phyloP scores from a whole-genome alignment of 2,329 filamentous ascomycete genomes.

The Penicillium janthinellum region DNA sequence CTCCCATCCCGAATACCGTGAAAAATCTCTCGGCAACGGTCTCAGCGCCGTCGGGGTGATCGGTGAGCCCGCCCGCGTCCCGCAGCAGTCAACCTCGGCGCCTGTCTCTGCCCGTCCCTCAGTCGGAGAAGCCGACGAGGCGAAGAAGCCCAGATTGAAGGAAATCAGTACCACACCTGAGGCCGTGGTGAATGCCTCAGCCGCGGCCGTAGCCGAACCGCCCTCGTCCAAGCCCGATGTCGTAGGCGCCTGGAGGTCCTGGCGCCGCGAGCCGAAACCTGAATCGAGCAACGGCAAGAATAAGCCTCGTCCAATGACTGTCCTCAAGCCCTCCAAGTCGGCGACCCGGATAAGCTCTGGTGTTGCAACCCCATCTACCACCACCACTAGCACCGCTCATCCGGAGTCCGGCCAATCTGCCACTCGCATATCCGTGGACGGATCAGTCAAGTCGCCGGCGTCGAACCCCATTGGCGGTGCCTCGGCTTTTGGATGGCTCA shows the following conservation, averaged over 20 bases:
- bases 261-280: slow-evolving; percentile 57
- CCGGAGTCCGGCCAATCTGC: not conserved
- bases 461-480: slow-evolving; percentile 88
- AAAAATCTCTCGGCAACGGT: slow-evolving; percentile 21
- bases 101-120: slow-evolving; percentile 28
- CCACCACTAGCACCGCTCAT: slow-evolving; percentile 10
- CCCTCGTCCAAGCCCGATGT: slow-evolving; percentile 38
- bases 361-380: slow-evolving; percentile 15
- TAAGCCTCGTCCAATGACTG: slow-evolving; percentile 75
- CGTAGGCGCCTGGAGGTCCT: slow-evolving; percentile 69
- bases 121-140: slow-evolving; percentile 27
- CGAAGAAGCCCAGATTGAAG: slow-evolving; percentile 21
- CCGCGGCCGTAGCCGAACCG: slow-evolving; percentile 30
- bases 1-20: slow-evolving; percentile 6
- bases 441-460: slow-evolving; percentile 55
- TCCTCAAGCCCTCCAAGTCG: slow-evolving; percentile 75
- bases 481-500: slow-evolving; percentile 93
- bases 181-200: slow-evolving; percentile 11
- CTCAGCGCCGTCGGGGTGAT: slow-evolving; percentile 37
- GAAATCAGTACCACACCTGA: not conserved
- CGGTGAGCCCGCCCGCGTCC: slow-evolving; percentile 28
- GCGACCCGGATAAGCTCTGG: slow-evolving; percentile 45
- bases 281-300: slow-evolving; percentile 43
- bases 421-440: slow-evolving; percentile 30
- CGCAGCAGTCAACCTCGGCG: slow-evolving; percentile 31